Percentiles rank a stretch among this genome's conserved stretches.
These are phyloP conservation scores for Geotrichum aggregatum DNA, from an alignment of 1,139 yeast genomes.

Conservation along the genomic window DNA sequence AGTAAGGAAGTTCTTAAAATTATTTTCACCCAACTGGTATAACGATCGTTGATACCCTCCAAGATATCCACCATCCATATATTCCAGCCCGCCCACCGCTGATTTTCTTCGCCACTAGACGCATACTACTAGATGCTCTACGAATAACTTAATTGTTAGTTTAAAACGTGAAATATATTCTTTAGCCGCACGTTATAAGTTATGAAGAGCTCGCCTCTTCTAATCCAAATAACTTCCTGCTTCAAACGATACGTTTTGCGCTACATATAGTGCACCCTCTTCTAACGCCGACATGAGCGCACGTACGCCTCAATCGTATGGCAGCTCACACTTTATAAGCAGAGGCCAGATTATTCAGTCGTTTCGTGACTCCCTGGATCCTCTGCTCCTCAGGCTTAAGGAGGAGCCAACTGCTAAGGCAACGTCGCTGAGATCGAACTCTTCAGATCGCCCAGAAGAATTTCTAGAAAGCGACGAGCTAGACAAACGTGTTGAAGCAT, in stretches of 20 bases:
- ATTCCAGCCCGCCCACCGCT: neutral
- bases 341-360: slow-evolving; percentile 3
- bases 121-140: too few relatives aligned
- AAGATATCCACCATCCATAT: neutral
- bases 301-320: neutral
- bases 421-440: neutral
- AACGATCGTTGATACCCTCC: neutral
- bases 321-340: neutral
- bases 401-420: neutral
- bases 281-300: neutral
- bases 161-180: too few relatives aligned
- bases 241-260: neutral
- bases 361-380: slow-evolving; percentile 6
- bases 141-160: too few relatives aligned
- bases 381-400: slow-evolving; percentile 6
- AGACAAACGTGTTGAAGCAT: slow-evolving; percentile 21
- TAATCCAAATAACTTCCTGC: too few relatives aligned
- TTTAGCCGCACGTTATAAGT: too few relatives aligned
- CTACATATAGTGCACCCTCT: slow-evolving; percentile 2
- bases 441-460: neutral
- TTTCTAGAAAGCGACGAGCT: slow-evolving; percentile 5
- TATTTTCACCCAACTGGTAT: neutral
- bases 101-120: too few relatives aligned
- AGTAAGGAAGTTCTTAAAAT: neutral
- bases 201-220: too few relatives aligned